Evolutionary conservation across 2,329 filamentous ascomycete species (phyloP), one percentile per base, ranked within the genome.

Genomic region (Penicillium sp.): DNA sequence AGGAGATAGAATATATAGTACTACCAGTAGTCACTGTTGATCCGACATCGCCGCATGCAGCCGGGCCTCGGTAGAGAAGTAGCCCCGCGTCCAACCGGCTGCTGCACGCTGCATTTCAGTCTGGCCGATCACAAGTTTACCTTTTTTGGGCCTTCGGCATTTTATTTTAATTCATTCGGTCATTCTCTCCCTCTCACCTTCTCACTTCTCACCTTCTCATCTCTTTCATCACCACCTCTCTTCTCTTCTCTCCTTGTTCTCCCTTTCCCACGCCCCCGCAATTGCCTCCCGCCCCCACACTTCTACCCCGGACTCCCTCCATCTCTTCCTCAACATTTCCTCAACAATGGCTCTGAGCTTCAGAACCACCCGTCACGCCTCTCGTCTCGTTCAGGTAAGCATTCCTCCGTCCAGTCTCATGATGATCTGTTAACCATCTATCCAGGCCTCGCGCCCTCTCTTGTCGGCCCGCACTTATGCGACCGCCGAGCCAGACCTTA

Each of bases 401-500:
- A 34, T 34, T 6, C 3, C 37, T 40, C 26, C 13, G 7, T 16
- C 16, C 33, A 18, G 16, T 7, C n/a, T n/a, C n/a, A n/a, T n/a
- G n/a, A n/a, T n/a, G n/a, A n/a, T 18, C 33, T 16, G 26, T 18
- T 45, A 45, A 31, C 42, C 16, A 37, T 7, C 13, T 18, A 39
- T 50, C 24, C 54, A 67, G 63, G 53, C 54, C 52, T 56, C 68
- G 50, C 54, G 65, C 16, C 63, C 63, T 34, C 42, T 60, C 13
- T 52, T 65, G 19, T 63, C 60, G 31, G 62, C 64, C 48, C 69
- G 71, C 50, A 62, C 61, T 49, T 77, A 75, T 61, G 86, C 90
- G 39, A 82, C 86, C 47, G 82, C 90, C 54, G 93, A 97, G 75
- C 90, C 90, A 55, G 90, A 93, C 71, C 86, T 99, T 70, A 99